These are phyloP conservation scores for Verticillium albo-atrum DNA, from an alignment of 2,329 filamentous ascomycete genomes.

Conservation along the genomic window DNA sequence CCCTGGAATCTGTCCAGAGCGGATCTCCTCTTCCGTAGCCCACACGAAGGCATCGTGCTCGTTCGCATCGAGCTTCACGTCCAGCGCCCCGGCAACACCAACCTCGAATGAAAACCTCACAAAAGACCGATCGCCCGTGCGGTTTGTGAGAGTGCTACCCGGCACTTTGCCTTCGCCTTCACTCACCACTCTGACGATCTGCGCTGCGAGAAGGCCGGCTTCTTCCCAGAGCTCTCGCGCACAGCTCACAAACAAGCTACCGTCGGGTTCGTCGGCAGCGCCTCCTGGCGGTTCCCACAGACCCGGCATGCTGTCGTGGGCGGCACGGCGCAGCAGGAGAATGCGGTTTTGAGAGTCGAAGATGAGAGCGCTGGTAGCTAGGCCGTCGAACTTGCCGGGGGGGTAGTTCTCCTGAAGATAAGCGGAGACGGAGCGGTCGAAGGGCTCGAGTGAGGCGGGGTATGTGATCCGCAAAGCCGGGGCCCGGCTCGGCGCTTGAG, in stretches of 20 bases:
- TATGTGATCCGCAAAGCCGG: slow-evolving; percentile 11
- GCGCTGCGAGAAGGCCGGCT: slow-evolving; percentile 29
- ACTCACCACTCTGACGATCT: slow-evolving; percentile 22
- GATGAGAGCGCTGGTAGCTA: slow-evolving; percentile 28
- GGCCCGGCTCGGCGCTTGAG: not conserved
- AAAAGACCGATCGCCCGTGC: slow-evolving; percentile 22
- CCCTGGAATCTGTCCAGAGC: slow-evolving; percentile 18
- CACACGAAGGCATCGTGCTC: slow-evolving; percentile 36
- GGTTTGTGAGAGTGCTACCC: slow-evolving; percentile 26
- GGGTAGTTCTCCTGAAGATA: slow-evolving; percentile 11
- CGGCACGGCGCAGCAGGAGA: slow-evolving; percentile 41
- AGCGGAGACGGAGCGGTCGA: slow-evolving; percentile 9
- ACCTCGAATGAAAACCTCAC: slow-evolving; percentile 31
- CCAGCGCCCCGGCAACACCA: slow-evolving; percentile 18
- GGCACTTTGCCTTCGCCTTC: slow-evolving; percentile 16
- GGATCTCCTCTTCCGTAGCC: slow-evolving; percentile 32
- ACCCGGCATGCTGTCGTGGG: slow-evolving; percentile 37
- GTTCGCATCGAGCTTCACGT: slow-evolving; percentile 30
- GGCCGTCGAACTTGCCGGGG: slow-evolving; percentile 12
- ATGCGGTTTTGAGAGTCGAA: slow-evolving; percentile 27
- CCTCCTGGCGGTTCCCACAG: slow-evolving; percentile 47
- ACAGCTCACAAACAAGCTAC: slow-evolving; percentile 35
- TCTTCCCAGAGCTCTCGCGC: slow-evolving; percentile 46
- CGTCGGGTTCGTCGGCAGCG: slow-evolving; percentile 36
- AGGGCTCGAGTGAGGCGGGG: slow-evolving; percentile 11